Percentiles rank a stretch among this genome's conserved stretches.
Conservation (phyloP, 305 asterid species). For the Solanum hybrid region DNA sequence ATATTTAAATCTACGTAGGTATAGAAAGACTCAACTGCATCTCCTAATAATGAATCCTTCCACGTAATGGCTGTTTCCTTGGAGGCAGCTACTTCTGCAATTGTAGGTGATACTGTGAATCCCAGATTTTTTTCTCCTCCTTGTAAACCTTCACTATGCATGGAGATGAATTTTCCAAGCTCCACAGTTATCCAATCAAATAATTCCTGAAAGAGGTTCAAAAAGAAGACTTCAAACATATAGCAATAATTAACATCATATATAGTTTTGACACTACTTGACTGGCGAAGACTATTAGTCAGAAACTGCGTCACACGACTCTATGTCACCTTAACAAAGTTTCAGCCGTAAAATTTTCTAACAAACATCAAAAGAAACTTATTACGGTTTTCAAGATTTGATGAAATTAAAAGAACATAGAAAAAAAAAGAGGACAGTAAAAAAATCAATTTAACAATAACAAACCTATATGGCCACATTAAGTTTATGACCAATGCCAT, state of each 20-base stretch:
- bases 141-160: conserved; percentile 19
- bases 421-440: neutral
- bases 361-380: neutral
- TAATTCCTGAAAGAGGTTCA: conserved; percentile 37
- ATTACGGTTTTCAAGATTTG: neutral
- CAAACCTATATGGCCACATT: neutral
- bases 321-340: neutral
- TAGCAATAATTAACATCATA: neutral
- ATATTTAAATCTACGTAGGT: neutral
- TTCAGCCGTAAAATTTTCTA: neutral
- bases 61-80: conserved; percentile 34
- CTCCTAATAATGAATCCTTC: conserved; percentile 24
- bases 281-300: neutral
- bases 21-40: conserved; percentile 41
- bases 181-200: conserved; percentile 48
- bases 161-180: conserved; percentile 47
- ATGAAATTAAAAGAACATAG: neutral
- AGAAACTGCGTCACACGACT: neutral
- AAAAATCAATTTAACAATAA: neutral
- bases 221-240: neutral
- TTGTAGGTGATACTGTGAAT: conserved; percentile 48
- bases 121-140: conserved; percentile 38
- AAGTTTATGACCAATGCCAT: neutral
- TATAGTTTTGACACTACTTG: neutral
- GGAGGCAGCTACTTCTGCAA: conserved; percentile 34